Evolutionary conservation across 305 asterid genomes (phyloP), one percentile per base, ranked within the genome.

Genomic region (Fraxinus floribunda): DNA sequence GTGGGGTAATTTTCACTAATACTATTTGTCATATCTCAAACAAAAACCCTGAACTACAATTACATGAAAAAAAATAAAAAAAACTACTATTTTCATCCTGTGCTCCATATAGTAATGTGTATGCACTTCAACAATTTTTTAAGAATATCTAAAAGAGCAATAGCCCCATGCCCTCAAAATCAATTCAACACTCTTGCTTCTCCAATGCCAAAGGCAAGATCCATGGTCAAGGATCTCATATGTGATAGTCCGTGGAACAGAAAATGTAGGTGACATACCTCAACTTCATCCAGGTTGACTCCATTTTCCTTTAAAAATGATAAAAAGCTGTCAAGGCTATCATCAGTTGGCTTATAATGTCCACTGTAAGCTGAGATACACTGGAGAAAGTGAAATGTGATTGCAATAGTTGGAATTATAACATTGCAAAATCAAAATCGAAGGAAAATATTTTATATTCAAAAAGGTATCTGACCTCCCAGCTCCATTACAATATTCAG

Each of bases 291-390:
- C 79, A 90, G 88, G 88, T 95, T 83, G 84, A 95, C 97, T 74
- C 95, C 97, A 70, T 91, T 90, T 85, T 90, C 97, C 85, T 83
- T 83, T 86, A 94, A 91, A 87, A 86, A 88, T 80, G 92, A 91
- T 73, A 91, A 73, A 82, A 94, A 91, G 83, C 86, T 76, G 77
- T 88, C 89, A n/a, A 94, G 93, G 84, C 91, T 88, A 26, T 93
- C 97, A 77, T 96, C 98, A 0, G 97, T 94, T 77, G 99, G 99
- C 87, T 91, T 92, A 86, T 92, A 95, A 87, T 93, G 99, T 83
- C 92, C 98, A 20, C 98, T 89, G 91, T 92, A 93, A 79, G 97
- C 88, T 86, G 98, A 93, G 83, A 95, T 84, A 52, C 86, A 57
- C 93, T 86, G 88, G 75, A 85, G 72, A 66, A 76, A 60, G 72